phyloP scores from a whole-genome alignment of 169 alveolate genomes.

The Eimeria acervulina region DNA sequence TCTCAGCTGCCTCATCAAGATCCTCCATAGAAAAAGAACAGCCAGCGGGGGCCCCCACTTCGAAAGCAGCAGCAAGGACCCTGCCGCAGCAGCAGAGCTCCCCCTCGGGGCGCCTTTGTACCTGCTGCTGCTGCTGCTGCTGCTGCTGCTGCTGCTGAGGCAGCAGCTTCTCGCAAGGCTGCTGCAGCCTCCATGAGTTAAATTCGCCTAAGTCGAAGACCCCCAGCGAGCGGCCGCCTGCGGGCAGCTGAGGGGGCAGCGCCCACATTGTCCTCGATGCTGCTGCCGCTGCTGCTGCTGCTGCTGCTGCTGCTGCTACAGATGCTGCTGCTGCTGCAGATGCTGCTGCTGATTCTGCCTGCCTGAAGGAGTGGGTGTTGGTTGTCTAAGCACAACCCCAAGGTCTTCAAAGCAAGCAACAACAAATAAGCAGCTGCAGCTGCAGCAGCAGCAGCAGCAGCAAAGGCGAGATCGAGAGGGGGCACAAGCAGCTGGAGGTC shows the following conservation, averaged over 20 bases:
- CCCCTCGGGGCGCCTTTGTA: background rate
- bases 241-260: constrained; percentile 26
- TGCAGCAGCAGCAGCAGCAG: background rate
- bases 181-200: background rate
- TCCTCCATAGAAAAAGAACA: background rate
- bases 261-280: constrained; percentile 10
- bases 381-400: too few species aligned
- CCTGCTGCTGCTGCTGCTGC: constrained; percentile 43
- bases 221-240: background rate
- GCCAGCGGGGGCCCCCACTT: constrained; percentile 29
- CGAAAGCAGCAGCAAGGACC: constrained; percentile 5
- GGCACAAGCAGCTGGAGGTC: too few species aligned
- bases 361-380: too few species aligned
- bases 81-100: constrained; percentile 53
- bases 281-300: constrained; percentile 16
- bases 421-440: too few species aligned
- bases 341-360: constrained; percentile 25
- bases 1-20: background rate
- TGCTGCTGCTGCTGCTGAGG: background rate
- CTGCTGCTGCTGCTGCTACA: background rate
- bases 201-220: background rate
- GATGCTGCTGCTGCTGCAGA: background rate
- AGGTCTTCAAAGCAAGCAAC: too few species aligned
- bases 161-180: background rate
- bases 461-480: too few species aligned